Base-by-base conservation (phyloP, 768 basidiomycete genomes). In the Leccinum barrowsii region DNA sequence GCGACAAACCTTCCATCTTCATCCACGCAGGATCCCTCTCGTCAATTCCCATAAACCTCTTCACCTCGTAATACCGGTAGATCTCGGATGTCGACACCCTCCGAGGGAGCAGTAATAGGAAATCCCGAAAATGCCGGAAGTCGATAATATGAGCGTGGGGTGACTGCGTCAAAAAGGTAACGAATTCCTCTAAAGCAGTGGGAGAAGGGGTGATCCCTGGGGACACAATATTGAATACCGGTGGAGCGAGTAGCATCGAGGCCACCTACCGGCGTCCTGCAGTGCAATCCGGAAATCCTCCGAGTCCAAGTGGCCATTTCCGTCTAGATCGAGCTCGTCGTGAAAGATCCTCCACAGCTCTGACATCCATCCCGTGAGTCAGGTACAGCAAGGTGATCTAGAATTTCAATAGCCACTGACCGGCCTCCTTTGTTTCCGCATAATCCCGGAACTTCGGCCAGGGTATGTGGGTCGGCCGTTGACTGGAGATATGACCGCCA, bases 331-430 rank as follows among this genome's bases (percentile, higher is more conserved):
- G 51, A 97, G 81, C 65, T 94, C 90, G 67, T 93, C 81, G 63
- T 92, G 91, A 73, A 97, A 97, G 56, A 94, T 86, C 52, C 83
- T 78, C 95, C 95, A 97, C 21, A 97, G 78, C 73, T 96, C 94
- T 92, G 57, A 51, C 46, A 57, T 53, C 48, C 55, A 58, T 54
- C 48, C 19, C 13, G 50, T 63, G 59, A 72, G 61, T 40, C 52
- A 61, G 59, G 63, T 37, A 61, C 49, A 21, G 28, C 59, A 52
- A 52, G 34, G 59, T 21, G 52, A 61, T 47, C 19, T 61, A 53
- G 59, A 60, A 32, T 58, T 56, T 55, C 44, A 57, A 42, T 32
- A 50, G 54, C 58, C 57, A 80, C 83, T 67, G 68, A 87, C 92
- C 92, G 55, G 77, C 81, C 82, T 94, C 92, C 74, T 94, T 94